These are phyloP conservation scores for Fusarium fujikuroi DNA, from an alignment of 2,329 filamentous ascomycete species.

Conservation along the genomic window DNA sequence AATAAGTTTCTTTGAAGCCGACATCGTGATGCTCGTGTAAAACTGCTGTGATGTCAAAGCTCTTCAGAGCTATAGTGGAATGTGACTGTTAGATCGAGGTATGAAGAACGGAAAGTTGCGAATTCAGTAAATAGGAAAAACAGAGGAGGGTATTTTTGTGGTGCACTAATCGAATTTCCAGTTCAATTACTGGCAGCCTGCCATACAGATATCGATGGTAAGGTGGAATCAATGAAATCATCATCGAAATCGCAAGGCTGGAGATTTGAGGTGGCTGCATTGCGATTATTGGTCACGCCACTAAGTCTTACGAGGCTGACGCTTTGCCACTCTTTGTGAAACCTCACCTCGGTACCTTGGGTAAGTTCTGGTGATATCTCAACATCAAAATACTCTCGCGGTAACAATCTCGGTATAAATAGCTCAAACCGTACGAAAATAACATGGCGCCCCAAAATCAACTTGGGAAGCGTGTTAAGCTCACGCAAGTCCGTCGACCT, in stretches of 20 bases:
- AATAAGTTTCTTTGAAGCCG: constrained; percentile 79
- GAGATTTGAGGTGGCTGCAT: constrained; percentile 20
- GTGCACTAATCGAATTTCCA: constrained; percentile 23
- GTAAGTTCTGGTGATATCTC: background rate
- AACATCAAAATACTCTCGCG: background rate
- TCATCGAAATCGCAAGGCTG: constrained; percentile 40
- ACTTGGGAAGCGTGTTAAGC: constrained; percentile 72
- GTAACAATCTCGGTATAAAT: background rate
- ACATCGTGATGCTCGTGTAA: constrained; percentile 54
- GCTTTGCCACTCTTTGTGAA: background rate
- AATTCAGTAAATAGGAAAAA: background rate
- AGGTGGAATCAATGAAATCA: constrained; percentile 44
- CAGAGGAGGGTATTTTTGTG: background rate
- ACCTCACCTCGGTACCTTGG: background rate
- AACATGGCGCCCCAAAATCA: constrained; percentile 69
- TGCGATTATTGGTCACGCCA: constrained; percentile 19
- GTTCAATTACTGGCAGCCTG: background rate
- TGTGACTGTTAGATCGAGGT: background rate
- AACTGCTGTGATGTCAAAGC: constrained; percentile 37
- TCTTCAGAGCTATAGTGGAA: constrained; percentile 7
- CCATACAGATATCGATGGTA: constrained; percentile 11
- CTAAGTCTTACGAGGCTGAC: constrained; percentile 24
- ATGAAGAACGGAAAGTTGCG: background rate
- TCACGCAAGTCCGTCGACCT: constrained; percentile 71
- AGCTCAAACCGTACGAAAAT: background rate